Evolutionary conservation across 2,329 filamentous ascomycete genomes (phyloP), one percentile per base, ranked within the genome.

Genomic region (Ophiosphaerella herpotricha): DNA sequence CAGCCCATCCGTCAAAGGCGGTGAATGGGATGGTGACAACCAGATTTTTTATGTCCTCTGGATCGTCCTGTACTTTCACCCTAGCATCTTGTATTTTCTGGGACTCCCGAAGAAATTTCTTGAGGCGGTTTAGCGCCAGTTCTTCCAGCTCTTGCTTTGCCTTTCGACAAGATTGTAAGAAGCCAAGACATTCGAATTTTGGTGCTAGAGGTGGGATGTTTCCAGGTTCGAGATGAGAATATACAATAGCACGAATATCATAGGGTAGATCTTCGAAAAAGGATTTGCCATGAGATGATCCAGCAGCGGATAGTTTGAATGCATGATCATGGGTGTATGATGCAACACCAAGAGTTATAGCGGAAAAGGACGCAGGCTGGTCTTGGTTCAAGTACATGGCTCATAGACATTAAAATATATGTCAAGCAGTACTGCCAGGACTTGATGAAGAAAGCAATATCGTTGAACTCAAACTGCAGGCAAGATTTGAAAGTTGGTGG

Each of bases 231-330:
- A 48, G 32, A 16, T 48, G 43, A 8, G 5, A 14, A 34, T 43
- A 48, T 8, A 48, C 24, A 8, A 43, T 48, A 5, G 35, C 39
- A 7, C 46, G 46, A 24, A 48, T 41, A 14, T 48, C 46, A 24
- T 48, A 48, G 34, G 46, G 46, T 8, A 48, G 39, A 14, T 14
- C 29, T n/a, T 32, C 39, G 39, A 48, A 48, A 18, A 48, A 38
- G 16, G 46, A 38, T 11, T 23, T 23, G 18, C 18, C 13, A 23
- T 39, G 9, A 21, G 35, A 23, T 39, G 11, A 23, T 18, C 23
- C 11, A 18, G 32, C 32, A 34, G 32, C 11, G n/a, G n/a, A 21
- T 21, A 21, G 4, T 21, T 21, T 21, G 18, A 21, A 21, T 21
- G 18, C 4, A 21, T 21, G 18, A 3, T 21, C 18, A 21, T 21